phyloP scores from a whole-genome alignment of 306 rosid genomes.

The Quillaja saponaria region DNA sequence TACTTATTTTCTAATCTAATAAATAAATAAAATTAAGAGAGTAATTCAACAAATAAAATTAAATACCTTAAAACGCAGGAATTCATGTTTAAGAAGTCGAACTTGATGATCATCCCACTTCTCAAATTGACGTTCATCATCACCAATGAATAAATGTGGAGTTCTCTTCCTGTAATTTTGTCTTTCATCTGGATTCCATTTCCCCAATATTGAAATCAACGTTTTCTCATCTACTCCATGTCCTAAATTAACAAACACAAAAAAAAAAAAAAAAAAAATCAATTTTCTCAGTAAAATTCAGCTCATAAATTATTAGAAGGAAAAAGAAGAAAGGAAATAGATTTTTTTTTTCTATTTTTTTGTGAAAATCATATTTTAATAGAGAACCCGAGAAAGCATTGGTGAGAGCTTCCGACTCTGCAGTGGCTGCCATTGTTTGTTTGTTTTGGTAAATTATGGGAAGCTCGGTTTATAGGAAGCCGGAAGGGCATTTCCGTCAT shows the following conservation, averaged over 20 bases:
- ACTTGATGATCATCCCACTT: constrained; percentile 59
- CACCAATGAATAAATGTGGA: constrained; percentile 55
- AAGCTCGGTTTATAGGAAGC: constrained; percentile 21
- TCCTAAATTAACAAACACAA: constrained; percentile 37
- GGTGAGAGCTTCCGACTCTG: constrained; percentile 59
- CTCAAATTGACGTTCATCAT: constrained; percentile 80
- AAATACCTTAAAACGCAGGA: constrained; percentile 81
- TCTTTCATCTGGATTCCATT: constrained; percentile 63
- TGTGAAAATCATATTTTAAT: no score
- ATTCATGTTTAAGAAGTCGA: constrained; percentile 73
- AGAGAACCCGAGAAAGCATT: constrained; percentile 82
- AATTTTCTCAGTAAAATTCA: background rate
- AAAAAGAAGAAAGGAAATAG: background rate
- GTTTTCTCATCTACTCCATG: constrained; percentile 87
- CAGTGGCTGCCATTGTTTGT: constrained; percentile 51
- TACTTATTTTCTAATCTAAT: no score
- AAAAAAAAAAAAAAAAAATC: background rate
- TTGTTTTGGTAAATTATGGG: background rate
- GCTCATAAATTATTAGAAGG: background rate
- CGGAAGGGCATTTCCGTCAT: constrained; percentile 43
- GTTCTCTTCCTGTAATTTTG: constrained; percentile 59
- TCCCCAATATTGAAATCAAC: constrained; percentile 60
- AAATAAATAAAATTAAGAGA: background rate
- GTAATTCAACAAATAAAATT: background rate
- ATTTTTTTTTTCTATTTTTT: no score